Evolutionary conservation across 2,329 filamentous ascomycete genomes (phyloP).

Genomic region (Alternaria longipes): DNA sequence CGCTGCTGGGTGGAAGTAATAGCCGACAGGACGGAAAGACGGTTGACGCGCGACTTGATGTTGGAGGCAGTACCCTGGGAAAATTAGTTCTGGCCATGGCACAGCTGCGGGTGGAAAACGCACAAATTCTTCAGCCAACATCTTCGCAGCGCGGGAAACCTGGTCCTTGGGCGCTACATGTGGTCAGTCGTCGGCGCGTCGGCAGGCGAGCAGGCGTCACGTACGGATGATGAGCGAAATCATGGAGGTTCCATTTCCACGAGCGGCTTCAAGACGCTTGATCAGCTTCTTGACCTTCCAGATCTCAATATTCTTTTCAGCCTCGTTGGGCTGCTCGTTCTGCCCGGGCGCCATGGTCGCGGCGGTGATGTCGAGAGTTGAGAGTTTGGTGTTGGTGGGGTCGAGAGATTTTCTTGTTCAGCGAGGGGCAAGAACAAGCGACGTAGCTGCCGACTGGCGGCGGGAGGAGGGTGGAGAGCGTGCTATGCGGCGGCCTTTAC

Average conservation of each 20-base stretch:
- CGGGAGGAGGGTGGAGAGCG: constrained; percentile 17
- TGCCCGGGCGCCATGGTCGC: constrained; percentile 48
- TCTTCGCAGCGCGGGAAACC: constrained; percentile 94
- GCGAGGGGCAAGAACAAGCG: constrained; percentile 26
- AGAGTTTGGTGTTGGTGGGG: constrained; percentile 27
- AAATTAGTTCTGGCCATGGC: not conserved
- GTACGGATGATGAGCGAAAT: constrained; percentile 98
- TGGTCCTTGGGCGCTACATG: constrained; percentile 91
- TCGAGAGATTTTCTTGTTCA: constrained; percentile 27
- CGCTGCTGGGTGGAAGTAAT: constrained; percentile 99
- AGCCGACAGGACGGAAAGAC: constrained; percentile 95
- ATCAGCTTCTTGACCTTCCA: constrained; percentile 99
- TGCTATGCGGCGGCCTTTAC: constrained; percentile 6
- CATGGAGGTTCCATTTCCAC: constrained; percentile 99
- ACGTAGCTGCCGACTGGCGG: constrained; percentile 30
- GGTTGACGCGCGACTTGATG: constrained; percentile 99
- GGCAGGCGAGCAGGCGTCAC: constrained; percentile 47
- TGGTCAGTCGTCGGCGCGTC: constrained; percentile 30
- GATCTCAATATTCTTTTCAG: constrained; percentile 95
- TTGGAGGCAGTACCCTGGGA: constrained; percentile 86
- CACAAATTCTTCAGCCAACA: constrained; percentile 98
- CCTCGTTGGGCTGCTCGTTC: constrained; percentile 77
- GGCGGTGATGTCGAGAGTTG: constrained; percentile 25
- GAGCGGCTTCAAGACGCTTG: constrained; percentile 95
- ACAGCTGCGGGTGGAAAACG: not conserved